phyloP scores from a whole-genome alignment of 2,329 filamentous ascomycete genomes.

The Bipolaris victoriae region DNA sequence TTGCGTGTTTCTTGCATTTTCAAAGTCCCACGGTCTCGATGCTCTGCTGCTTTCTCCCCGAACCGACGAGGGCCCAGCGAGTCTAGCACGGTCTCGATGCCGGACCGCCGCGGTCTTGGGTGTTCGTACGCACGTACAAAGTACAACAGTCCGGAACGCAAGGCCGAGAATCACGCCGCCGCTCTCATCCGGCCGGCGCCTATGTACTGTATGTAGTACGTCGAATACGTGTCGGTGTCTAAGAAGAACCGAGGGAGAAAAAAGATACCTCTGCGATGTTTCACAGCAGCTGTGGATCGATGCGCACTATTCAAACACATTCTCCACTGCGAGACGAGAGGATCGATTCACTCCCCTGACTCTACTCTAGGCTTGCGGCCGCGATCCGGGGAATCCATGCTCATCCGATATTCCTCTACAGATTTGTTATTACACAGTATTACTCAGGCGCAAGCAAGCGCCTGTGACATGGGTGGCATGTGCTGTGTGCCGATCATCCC shows the following conservation, averaged over 20 bases:
- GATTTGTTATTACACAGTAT: neutral
- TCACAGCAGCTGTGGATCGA: neutral
- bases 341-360: neutral
- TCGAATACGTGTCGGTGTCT: neutral
- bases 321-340: neutral
- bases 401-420: neutral
- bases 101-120: too few relatives aligned
- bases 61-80: too few relatives aligned
- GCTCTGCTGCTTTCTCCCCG: too few relatives aligned
- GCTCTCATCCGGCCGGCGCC: neutral
- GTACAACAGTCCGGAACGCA: neutral
- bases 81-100: too few relatives aligned
- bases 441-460: neutral
- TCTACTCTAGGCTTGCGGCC: conserved; percentile 1
- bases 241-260: neutral
- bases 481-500: conserved; percentile 10
- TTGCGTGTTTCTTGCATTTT: too few relatives aligned
- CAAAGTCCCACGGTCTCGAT: too few relatives aligned
- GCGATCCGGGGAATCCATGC: conserved; percentile 11
- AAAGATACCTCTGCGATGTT: neutral
- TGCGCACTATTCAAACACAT: neutral
- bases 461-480: conserved; percentile 10
- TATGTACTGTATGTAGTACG: neutral
- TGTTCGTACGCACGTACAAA: neutral
- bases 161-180: neutral